Base-by-base conservation (phyloP, 1,284 basidiomycete genomes). In the Tylopilus orsonianus region DNA sequence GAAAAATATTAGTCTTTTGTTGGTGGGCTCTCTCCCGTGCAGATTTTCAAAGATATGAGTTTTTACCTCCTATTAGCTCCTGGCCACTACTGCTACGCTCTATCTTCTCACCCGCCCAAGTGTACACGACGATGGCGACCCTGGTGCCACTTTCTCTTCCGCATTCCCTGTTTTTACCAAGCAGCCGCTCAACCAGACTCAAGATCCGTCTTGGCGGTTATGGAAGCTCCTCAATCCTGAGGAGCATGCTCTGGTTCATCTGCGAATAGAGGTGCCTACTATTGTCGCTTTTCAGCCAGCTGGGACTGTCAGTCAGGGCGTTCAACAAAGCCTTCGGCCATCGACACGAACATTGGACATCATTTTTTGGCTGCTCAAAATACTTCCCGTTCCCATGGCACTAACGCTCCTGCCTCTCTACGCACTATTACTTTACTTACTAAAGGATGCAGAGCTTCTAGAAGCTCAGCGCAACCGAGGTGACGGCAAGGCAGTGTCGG, bases 401-500 rank as follows among this genome's bases (percentile, higher is more conserved):
- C 75, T 77, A 2, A 96, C 93, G 0, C 88, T 89, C 3, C 71
- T 79, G 27, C 67, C 81, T 2, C 75, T 98, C 3, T 97, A 90
- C 66, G 75, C 80, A 8, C 70, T 98, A 18, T 72, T 97, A 12
- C 76, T 92, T n/a, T 95, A 95, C 64, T 77, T 99, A 1, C 74
- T 97, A 50, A 96, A 96, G 71, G 88, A 97, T 56, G 83, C 93
- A 1, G 93, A 98, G 52, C 78, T 94, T 2, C 78, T 97, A 13
- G 93, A 95, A 59, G 87, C 88, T 5, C 93, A 94, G 60, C 77
- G 85, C 36, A 78, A 87, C 64, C 72, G 78, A 40, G 70, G 74
- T 12, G 78, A 80, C 43, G 63, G 69, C 3, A 73, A 74, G 42
- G 53, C 60, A 2, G 57, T 64, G 1, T 68, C 71, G 6, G 46